Conservation (phyloP, 2,329 filamentous ascomycete species). For the Hypoxylon rubiginosum region DNA sequence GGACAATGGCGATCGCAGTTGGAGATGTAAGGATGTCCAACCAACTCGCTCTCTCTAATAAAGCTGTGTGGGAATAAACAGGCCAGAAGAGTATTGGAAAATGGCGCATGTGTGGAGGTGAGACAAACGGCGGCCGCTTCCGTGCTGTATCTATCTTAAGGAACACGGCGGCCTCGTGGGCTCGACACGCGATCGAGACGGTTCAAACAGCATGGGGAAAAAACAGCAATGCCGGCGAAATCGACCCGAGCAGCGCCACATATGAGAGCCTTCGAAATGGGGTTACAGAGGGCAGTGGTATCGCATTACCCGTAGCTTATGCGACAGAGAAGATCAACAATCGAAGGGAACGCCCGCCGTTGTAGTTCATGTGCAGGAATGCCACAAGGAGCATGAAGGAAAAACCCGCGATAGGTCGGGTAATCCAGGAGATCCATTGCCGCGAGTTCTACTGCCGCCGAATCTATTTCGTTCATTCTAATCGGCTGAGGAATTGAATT, state of each 20-base stretch:
- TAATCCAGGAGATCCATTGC: neutral
- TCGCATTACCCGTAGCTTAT: neutral
- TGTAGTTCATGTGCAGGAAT: neutral
- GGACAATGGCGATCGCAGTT: neutral
- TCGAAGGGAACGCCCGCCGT: neutral
- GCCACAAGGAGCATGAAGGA: neutral
- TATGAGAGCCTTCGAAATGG: neutral
- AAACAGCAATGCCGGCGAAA: neutral
- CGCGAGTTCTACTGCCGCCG: neutral
- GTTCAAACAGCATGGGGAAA: neutral
- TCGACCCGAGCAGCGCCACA: neutral
- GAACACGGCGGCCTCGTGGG: neutral
- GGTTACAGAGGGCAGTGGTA: neutral
- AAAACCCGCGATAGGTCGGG: neutral
- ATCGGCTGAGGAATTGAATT: neutral
- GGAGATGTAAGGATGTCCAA: neutral
- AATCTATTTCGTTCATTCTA: neutral
- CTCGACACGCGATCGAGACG: neutral
- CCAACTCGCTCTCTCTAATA: neutral
- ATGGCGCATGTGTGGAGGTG: neutral
- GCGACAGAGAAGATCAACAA: neutral
- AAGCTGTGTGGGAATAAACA: neutral
- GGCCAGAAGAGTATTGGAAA: neutral
- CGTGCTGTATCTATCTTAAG: neutral
- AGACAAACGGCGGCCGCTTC: neutral